Evolutionary conservation across 129 eudicot species (phyloP), one percentile per base, ranked within the genome.

Genomic region (Flaveria linearis): DNA sequence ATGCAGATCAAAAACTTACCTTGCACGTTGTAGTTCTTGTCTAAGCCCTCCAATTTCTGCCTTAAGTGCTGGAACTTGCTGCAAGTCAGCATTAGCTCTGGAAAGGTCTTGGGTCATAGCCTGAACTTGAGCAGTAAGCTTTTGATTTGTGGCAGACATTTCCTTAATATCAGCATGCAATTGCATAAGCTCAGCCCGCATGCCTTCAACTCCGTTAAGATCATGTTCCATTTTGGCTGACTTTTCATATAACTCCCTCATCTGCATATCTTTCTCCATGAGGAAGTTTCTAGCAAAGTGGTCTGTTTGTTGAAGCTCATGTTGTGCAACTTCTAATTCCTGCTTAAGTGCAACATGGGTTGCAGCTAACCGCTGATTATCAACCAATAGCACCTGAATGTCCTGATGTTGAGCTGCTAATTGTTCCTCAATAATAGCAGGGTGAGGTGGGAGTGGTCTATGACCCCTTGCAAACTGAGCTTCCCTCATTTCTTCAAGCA

Each of bases 281-380:
- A 84, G 81, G 57, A 89, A 68, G 0, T 92, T 73, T n/a, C 83
- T 85, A 15, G 90, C 98, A 78, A 78, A 81, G 7, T 86, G 88
- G 68, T 85, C 88, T 4, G 88, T 85, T 50, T 87, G 80, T 52
- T 89, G 94, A 78, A 92, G 86, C 78, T 92, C 94, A 63, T 81
- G 80, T 67, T 88, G 98, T 15, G 88, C 83, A 50, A 81, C 87
- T 86, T 92, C 98, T 23, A 90, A 36, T 76, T 93, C 98, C 79
- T 90, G 95, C 86, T 75, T 93, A 65, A 93, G 91, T 50, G 96
- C 98, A 65, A 90, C 96, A 81, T 93, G 96, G 15, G 96, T 90
- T 10, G 96, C 96, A 68, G 98, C 96, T 45, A 90, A 83, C 61
- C 92, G 81, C 79, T 92, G 98, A 74, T 92, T 92, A 80, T 92